phyloP scores from a whole-genome alignment of 2,329 filamentous ascomycete species.

The Xylaria sp. region DNA sequence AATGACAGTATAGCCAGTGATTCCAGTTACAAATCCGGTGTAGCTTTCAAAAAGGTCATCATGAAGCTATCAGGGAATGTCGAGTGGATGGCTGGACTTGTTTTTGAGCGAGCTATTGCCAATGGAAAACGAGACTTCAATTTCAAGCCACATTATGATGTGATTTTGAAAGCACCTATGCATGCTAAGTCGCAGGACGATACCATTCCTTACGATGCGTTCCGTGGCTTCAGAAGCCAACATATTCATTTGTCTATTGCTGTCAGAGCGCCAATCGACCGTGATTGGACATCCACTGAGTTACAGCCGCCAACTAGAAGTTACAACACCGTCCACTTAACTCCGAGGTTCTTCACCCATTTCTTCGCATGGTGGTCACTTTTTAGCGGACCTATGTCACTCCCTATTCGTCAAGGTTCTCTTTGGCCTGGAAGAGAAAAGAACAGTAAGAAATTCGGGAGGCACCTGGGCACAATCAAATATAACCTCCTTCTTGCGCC shows the following conservation, averaged over 20 bases:
- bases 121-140: conserved; percentile 81
- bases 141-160: conserved; percentile 92
- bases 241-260: conserved; percentile 97
- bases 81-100: conserved; percentile 88
- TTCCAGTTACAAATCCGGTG: conserved; percentile 75
- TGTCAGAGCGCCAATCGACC: conserved; percentile 84
- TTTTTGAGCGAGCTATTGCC: conserved; percentile 87
- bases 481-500: conserved; percentile 94
- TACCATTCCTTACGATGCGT: conserved; percentile 82
- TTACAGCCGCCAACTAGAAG: conserved; percentile 78
- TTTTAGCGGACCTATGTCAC: conserved; percentile 92
- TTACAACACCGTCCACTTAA: conserved; percentile 96
- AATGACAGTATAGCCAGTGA: conserved; percentile 70
- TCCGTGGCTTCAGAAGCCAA: conserved; percentile 93
- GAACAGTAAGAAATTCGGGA: conserved; percentile 97
- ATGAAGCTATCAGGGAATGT: conserved; percentile 99
- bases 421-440: conserved; percentile 94
- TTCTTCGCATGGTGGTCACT: conserved; percentile 99
- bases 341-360: conserved; percentile 95
- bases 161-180: conserved; percentile 84
- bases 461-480: conserved; percentile 98
- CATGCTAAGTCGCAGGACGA: conserved; percentile 71
- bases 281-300: conserved; percentile 85
- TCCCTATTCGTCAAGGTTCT: conserved; percentile 91
- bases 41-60: conserved; percentile 96